phyloP scores from a whole-genome alignment of 305 asterid species.

The Coffea humblotiana region DNA sequence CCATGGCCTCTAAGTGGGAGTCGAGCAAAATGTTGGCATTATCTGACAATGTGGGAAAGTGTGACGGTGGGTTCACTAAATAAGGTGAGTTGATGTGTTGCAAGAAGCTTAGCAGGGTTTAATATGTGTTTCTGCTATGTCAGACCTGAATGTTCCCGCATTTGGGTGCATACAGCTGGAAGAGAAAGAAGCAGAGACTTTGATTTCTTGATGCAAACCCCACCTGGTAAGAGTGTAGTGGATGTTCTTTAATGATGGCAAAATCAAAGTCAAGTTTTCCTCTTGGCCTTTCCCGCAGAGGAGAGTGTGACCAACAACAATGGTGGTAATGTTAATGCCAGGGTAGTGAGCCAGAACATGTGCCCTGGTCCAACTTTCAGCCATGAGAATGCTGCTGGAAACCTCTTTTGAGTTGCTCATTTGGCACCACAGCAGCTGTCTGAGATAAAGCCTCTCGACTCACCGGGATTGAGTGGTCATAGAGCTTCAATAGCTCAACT shows the following conservation, averaged over 20 bases:
- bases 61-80: conserved; percentile 30
- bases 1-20: conserved; percentile 38
- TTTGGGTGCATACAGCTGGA: conserved; percentile 45
- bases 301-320: conserved; percentile 52
- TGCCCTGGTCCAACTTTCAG: conserved; percentile 69
- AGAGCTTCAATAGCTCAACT: conserved; percentile 32
- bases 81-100: conserved; percentile 53
- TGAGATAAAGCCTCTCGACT: conserved; percentile 21
- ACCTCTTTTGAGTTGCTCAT: conserved; percentile 45
- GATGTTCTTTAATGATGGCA: conserved; percentile 66
- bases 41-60: conserved; percentile 21
- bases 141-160: conserved; percentile 30
- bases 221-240: conserved; percentile 84
- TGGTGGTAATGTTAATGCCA: conserved; percentile 50
- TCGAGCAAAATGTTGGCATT: conserved; percentile 24
- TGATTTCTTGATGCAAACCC: conserved; percentile 75
- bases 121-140: conserved; percentile 33
- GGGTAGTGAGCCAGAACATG: conserved; percentile 70
- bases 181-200: conserved; percentile 55
- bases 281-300: conserved; percentile 41
- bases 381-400: conserved; percentile 61
- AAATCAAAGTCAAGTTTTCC: conserved; percentile 29
- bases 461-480: conserved; percentile 26
- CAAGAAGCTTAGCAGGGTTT: conserved; percentile 53
- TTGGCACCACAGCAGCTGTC: conserved; percentile 47